phyloP scores from a whole-genome alignment of 805 yeast species.

The Komagataella ulmi region DNA sequence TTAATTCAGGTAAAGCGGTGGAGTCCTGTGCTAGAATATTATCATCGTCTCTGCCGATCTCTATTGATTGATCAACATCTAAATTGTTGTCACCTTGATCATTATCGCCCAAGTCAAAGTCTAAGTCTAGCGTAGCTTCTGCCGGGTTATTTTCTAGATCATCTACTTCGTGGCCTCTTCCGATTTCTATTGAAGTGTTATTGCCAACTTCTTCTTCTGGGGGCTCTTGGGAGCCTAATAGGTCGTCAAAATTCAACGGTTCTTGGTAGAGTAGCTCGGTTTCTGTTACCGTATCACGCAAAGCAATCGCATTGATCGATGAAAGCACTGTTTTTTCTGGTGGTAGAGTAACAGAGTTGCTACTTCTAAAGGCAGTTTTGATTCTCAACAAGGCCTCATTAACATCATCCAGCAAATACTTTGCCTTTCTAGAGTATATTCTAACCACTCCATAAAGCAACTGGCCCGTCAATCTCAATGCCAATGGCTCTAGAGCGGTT shows the following conservation, averaged over 20 bases:
- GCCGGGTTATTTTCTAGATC: constrained; percentile 16
- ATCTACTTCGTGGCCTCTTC: constrained; percentile 32
- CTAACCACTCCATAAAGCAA: constrained; percentile 75
- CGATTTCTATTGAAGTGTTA: constrained; percentile 56
- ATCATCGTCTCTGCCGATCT: constrained; percentile 31
- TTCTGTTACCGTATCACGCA: constrained; percentile 71
- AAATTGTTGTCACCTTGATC: constrained; percentile 4
- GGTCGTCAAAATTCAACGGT: constrained; percentile 31
- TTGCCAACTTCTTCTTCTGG: constrained; percentile 2
- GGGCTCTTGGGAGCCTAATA: constrained; percentile 9
- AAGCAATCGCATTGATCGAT: constrained; percentile 42
- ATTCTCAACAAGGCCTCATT: constrained; percentile 60
- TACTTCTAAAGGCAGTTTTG: constrained; percentile 48
- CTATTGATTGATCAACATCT: constrained; percentile 29
- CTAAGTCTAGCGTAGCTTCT: constrained; percentile 17
- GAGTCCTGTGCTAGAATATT: neutral
- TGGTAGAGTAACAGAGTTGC: constrained; percentile 40
- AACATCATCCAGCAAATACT: constrained; percentile 72
- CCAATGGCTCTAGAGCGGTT: constrained; percentile 38
- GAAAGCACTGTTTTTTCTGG: constrained; percentile 47
- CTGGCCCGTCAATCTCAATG: constrained; percentile 77
- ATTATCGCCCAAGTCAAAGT: constrained; percentile 18
- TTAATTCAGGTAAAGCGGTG: constrained; percentile 13
- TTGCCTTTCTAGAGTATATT: constrained; percentile 77
- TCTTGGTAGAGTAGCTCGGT: constrained; percentile 61